These are phyloP conservation scores for Sporisorium iseilematis-ciliati DNA, from an alignment of 1,284 basidiomycete species.

Conservation along the genomic window DNA sequence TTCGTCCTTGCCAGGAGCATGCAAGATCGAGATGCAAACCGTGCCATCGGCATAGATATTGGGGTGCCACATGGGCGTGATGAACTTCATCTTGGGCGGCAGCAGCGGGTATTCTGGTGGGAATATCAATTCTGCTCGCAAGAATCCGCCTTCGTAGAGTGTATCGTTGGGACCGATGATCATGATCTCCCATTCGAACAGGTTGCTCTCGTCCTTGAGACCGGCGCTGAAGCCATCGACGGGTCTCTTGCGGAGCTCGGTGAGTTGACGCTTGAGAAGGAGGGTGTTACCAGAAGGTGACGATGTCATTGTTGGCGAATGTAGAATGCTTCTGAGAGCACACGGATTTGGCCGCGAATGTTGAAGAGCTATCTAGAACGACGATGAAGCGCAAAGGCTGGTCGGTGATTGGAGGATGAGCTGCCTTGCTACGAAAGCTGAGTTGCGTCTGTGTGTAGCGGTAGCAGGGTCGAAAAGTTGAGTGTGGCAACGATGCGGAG, in stretches of 20 bases:
- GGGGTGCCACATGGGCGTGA: conserved; percentile 98
- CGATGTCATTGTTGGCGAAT: conserved; percentile 54
- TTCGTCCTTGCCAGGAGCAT: conserved; percentile 95
- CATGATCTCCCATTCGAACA: conserved; percentile 70
- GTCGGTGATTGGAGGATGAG: too few relatives aligned
- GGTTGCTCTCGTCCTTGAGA: conserved; percentile 69
- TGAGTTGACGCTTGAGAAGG: conserved; percentile 68
- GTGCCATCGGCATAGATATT: conserved; percentile 89
- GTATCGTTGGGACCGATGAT: conserved; percentile 70
- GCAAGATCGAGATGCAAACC: conserved; percentile 97
- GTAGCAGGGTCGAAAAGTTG: background rate
- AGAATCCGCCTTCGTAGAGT: conserved; percentile 69
- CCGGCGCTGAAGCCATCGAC: conserved; percentile 70
- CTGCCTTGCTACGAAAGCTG: background rate
- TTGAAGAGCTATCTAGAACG: too few relatives aligned
- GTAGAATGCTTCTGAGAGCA: background rate
- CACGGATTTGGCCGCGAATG: too few relatives aligned
- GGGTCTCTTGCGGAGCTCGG: conserved; percentile 66
- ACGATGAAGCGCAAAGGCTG: too few relatives aligned
- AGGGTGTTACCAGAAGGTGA: conserved; percentile 65
- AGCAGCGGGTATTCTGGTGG: conserved; percentile 79
- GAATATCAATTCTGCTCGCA: conserved; percentile 67
- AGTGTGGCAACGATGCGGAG: background rate
- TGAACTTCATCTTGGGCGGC: conserved; percentile 95
- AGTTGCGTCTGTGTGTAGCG: background rate